Evolutionary conservation across 2,329 filamentous ascomycete genomes (phyloP).

Genomic region (Colletotrichum cereale): DNA sequence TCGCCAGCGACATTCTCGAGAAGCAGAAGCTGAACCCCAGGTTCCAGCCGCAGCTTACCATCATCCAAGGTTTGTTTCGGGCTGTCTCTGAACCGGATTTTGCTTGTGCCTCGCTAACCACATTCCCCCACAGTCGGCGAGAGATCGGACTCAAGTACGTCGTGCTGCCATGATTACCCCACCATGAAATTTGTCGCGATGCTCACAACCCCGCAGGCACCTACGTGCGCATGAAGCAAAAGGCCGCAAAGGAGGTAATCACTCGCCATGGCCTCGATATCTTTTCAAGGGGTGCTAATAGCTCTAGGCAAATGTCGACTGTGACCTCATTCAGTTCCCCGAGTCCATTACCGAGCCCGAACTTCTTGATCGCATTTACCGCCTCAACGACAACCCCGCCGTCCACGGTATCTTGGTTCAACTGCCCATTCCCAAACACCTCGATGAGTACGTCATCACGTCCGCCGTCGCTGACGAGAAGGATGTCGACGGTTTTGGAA

Average conservation of each 20-base stretch:
- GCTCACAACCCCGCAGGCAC: constrained; percentile 72
- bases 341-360: constrained; percentile 86
- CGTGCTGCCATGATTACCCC: constrained; percentile 40
- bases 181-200: constrained; percentile 43
- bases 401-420: constrained; percentile 96
- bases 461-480: constrained; percentile 93
- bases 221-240: constrained; percentile 99
- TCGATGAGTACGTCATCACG: constrained; percentile 91
- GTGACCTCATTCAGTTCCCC: constrained; percentile 86
- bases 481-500: constrained; percentile 97
- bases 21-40: constrained; percentile 86
- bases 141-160: constrained; percentile 89
- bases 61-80: constrained; percentile 82
- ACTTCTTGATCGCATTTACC: constrained; percentile 83
- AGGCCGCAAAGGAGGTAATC: constrained; percentile 88
- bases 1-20: constrained; percentile 84
- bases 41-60: constrained; percentile 91
- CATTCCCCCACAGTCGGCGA: constrained; percentile 76
- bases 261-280: not conserved
- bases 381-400: constrained; percentile 86
- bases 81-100: not conserved
- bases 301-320: constrained; percentile 86
- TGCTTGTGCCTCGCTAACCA: constrained; percentile 28
- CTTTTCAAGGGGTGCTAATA: not conserved
- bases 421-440: constrained; percentile 87